Evolutionary conservation across 495 filamentous ascomycete species (phyloP).

Genomic region (Penicillium ochrochloron): DNA sequence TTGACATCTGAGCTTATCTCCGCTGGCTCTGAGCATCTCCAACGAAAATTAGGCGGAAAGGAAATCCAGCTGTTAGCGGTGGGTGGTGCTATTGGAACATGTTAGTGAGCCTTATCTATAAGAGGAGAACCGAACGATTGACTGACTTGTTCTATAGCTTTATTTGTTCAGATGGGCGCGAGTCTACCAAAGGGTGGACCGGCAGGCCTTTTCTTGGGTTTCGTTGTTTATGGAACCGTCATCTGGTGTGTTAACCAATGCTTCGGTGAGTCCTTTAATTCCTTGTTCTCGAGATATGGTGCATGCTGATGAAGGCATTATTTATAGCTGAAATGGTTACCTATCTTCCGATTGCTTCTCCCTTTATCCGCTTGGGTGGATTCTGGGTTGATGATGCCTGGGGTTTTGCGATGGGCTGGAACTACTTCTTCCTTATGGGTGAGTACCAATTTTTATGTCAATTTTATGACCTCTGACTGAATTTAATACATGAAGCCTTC

Average conservation of each 20-base stretch:
- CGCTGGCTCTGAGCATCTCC: slow-evolving; percentile 40
- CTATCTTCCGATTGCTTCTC: slow-evolving; percentile 74
- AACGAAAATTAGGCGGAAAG: slow-evolving; percentile 60
- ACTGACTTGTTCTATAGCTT: slow-evolving; percentile 38
- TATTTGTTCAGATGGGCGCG: slow-evolving; percentile 73
- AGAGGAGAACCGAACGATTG: background rate
- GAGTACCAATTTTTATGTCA: background rate
- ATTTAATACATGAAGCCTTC: slow-evolving; percentile 41
- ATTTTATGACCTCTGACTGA: background rate
- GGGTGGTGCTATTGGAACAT: slow-evolving; percentile 73
- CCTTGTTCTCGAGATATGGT: background rate
- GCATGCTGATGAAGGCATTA: slow-evolving; percentile 30
- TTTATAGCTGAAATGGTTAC: slow-evolving; percentile 74
- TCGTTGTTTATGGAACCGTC: slow-evolving; percentile 50
- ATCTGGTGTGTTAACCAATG: slow-evolving; percentile 40
- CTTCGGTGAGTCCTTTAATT: slow-evolving; percentile 56
- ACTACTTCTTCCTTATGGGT: slow-evolving; percentile 59
- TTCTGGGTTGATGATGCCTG: slow-evolving; percentile 72
- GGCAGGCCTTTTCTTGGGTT: slow-evolving; percentile 71
- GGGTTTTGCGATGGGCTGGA: slow-evolving; percentile 63
- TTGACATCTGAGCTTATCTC: slow-evolving; percentile 26
- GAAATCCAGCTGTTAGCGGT: slow-evolving; percentile 74
- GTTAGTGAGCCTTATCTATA: slow-evolving; percentile 22
- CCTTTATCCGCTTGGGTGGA: slow-evolving; percentile 85
- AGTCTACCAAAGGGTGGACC: slow-evolving; percentile 72